Evolutionary conservation across 2,329 filamentous ascomycete species (phyloP).

Genomic region (Alternaria longipes): DNA sequence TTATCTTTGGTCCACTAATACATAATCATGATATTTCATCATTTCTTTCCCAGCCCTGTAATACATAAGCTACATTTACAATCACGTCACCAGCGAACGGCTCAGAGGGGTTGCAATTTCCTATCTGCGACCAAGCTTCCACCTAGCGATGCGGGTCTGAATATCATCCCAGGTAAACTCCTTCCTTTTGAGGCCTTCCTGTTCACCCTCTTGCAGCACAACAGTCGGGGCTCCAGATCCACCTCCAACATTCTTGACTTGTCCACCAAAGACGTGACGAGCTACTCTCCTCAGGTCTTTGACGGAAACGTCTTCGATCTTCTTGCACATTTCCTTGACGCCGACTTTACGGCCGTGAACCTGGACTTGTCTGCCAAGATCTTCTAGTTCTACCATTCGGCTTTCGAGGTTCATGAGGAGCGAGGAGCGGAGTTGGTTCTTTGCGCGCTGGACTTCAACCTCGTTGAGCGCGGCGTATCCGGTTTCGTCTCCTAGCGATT

Average conservation of each 20-base stretch:
- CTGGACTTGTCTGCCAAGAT: constrained; percentile 92
- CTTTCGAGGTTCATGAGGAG: constrained; percentile 98
- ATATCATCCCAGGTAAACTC: constrained; percentile 87
- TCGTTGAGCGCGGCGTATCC: constrained; percentile 77
- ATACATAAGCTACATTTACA: neutral
- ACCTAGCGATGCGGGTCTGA: constrained; percentile 82
- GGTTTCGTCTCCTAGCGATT: constrained; percentile 76
- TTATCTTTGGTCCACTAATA: neutral
- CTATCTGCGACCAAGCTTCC: constrained; percentile 77
- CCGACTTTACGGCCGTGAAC: constrained; percentile 94
- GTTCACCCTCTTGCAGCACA: constrained; percentile 89
- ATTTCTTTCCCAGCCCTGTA: neutral
- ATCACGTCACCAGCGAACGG: neutral
- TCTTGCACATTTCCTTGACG: constrained; percentile 89
- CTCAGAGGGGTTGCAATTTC: neutral
- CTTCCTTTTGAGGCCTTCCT: constrained; percentile 72
- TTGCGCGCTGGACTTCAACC: constrained; percentile 86
- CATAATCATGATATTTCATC: neutral
- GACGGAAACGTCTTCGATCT: constrained; percentile 84
- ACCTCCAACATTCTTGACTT: constrained; percentile 75
- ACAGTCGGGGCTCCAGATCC: constrained; percentile 93
- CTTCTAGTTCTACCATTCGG: constrained; percentile 96
- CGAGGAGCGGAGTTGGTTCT: constrained; percentile 92
- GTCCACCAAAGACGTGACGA: constrained; percentile 76
- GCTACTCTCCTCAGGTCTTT: constrained; percentile 85